Percentiles rank a stretch among this genome's conserved stretches.
These are phyloP conservation scores for Nitzschia putrida DNA, from an alignment of 108 stramenopile species.

Conservation along the genomic window DNA sequence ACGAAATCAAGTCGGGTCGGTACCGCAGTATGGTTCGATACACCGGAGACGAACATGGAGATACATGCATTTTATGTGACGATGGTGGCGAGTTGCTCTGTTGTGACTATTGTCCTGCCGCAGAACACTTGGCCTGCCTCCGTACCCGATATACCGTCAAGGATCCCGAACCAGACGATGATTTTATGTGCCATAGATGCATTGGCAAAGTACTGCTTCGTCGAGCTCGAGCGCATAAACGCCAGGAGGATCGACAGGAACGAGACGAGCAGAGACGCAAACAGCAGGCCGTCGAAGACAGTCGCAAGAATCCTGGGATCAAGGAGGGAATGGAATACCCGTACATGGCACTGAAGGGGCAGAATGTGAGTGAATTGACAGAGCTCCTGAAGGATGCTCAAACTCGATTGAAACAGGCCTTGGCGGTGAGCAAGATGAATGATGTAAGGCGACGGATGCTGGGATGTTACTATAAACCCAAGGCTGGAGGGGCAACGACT, in stretches of 20 bases:
- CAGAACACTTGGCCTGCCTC: conserved; percentile 67
- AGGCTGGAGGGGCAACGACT: too few relatives aligned
- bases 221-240: conserved; percentile 66
- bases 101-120: conserved; percentile 73
- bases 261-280: conserved; percentile 35
- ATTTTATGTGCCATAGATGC: conserved; percentile 78
- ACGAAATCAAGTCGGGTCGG: conserved; percentile 69
- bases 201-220: conserved; percentile 45
- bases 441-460: conserved; percentile 49
- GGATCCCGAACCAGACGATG: conserved; percentile 72
- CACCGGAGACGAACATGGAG: conserved; percentile 45
- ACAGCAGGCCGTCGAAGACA: conserved; percentile 14
- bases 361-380: conserved; percentile 66
- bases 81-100: conserved; percentile 44
- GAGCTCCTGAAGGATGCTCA: conserved; percentile 79
- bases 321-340: conserved; percentile 62
- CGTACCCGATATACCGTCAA: conserved; percentile 51
- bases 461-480: conserved; percentile 1
- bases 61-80: conserved; percentile 60
- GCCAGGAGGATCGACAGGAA: conserved; percentile 63
- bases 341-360: conserved; percentile 61
- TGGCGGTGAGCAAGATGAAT: conserved; percentile 59
- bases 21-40: conserved; percentile 77
- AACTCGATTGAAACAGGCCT: conserved; percentile 49
- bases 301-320: conserved; percentile 24